These are phyloP conservation scores for Tylopilus vinaceipallidus DNA, from an alignment of 768 basidiomycete genomes.

Conservation along the genomic window DNA sequence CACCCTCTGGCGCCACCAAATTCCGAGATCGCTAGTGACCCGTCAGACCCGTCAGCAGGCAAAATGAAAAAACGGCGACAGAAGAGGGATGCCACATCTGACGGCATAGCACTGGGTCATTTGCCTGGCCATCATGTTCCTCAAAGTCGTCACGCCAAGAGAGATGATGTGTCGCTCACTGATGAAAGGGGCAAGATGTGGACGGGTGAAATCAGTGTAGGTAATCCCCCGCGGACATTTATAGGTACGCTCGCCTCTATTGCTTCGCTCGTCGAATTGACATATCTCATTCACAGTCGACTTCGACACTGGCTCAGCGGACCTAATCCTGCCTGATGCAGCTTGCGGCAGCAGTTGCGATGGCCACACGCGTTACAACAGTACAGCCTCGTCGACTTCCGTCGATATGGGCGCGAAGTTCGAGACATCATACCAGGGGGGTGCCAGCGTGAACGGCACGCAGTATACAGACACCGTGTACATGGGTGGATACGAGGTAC, in stretches of 20 bases:
- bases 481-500: slow-evolving; percentile 37
- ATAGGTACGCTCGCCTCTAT: slow-evolving; percentile 31
- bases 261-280: neutral
- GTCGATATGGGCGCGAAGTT: slow-evolving; percentile 26
- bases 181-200: slow-evolving; percentile 41
- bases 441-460: slow-evolving; percentile 37
- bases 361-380: slow-evolving; percentile 32
- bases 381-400: slow-evolving; percentile 32
- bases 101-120: neutral
- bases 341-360: slow-evolving; percentile 31
- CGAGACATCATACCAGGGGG: slow-evolving; percentile 37
- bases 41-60: neutral
- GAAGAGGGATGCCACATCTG: neutral
- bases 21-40: slow-evolving; percentile 4
- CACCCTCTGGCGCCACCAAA: slow-evolving; percentile 33
- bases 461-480: slow-evolving; percentile 44
- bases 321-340: slow-evolving; percentile 42
- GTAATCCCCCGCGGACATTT: slow-evolving; percentile 44
- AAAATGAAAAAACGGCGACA: slow-evolving; percentile 8
- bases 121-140: neutral
- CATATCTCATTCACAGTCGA: slow-evolving; percentile 35
- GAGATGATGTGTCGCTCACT: slow-evolving; percentile 34
- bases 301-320: slow-evolving; percentile 53
- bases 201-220: slow-evolving; percentile 46
- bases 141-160: slow-evolving; percentile 20